Conservation (phyloP, 441 rosid genomes). For the Croton laevigatus region DNA sequence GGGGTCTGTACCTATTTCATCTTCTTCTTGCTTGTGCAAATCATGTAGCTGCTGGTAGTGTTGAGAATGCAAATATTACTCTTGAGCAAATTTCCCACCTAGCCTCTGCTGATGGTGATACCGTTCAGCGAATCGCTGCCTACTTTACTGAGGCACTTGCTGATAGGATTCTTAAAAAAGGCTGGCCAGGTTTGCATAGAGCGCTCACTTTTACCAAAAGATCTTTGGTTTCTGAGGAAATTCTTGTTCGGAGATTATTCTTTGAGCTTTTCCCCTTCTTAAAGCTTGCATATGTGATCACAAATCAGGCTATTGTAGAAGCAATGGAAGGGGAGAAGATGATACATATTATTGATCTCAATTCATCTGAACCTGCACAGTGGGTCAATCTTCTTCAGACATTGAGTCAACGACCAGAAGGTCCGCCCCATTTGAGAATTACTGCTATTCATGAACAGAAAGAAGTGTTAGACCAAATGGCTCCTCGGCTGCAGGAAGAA, state of each 20-base stretch:
- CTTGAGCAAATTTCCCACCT: conserved; percentile 65
- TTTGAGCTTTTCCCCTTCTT: conserved; percentile 69
- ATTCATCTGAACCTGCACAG: conserved; percentile 63
- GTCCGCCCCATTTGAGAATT: conserved; percentile 71
- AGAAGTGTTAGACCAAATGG: conserved; percentile 67
- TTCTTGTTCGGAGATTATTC: conserved; percentile 52
- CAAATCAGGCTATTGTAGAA: conserved; percentile 65
- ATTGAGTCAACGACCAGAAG: conserved; percentile 56
- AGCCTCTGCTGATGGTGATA: conserved; percentile 66
- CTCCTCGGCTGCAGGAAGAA: conserved; percentile 48
- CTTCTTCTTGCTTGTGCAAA: conserved; percentile 53
- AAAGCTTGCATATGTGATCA: conserved; percentile 55
- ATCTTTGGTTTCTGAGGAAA: conserved; percentile 40
- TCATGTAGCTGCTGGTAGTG: conserved; percentile 55
- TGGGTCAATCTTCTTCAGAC: conserved; percentile 69
- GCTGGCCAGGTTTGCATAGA: conserved; percentile 64
- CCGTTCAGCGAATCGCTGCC: conserved; percentile 69
- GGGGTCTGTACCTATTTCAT: conserved; percentile 59
- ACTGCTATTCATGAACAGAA: conserved; percentile 66
- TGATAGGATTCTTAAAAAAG: conserved; percentile 51
- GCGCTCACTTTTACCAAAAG: conserved; percentile 61
- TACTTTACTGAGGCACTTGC: conserved; percentile 72
- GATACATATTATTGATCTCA: conserved; percentile 66
- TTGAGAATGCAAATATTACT: conserved; percentile 54
- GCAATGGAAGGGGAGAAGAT: conserved; percentile 71